phyloP scores from a whole-genome alignment of 805 yeast genomes.

The Starmerella gropengiesseri region DNA sequence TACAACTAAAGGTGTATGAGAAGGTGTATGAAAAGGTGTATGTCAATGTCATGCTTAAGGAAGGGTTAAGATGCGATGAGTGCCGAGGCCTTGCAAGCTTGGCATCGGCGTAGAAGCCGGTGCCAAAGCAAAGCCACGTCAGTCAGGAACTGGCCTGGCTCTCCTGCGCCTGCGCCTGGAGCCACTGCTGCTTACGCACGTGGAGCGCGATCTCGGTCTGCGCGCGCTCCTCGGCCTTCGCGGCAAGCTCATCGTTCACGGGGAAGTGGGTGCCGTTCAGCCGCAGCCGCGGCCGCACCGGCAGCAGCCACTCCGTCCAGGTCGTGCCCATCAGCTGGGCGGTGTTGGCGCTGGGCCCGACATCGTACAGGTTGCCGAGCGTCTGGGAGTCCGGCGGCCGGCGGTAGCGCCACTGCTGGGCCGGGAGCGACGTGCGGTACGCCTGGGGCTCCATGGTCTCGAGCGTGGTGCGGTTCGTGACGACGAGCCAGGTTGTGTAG shows the following conservation, averaged over 20 bases:
- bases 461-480: slow-evolving; percentile 65
- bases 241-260: slow-evolving; percentile 25
- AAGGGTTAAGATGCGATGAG: too few relatives aligned
- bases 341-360: slow-evolving; percentile 60
- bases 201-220: slow-evolving; percentile 27
- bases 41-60: too few relatives aligned
- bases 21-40: too few relatives aligned
- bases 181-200: slow-evolving; percentile 15
- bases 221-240: slow-evolving; percentile 28
- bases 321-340: slow-evolving; percentile 57
- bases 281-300: slow-evolving; percentile 32
- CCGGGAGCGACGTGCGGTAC: slow-evolving; percentile 30
- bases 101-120: too few relatives aligned
- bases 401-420: slow-evolving; percentile 31
- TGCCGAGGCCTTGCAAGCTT: too few relatives aligned
- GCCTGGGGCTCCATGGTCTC: slow-evolving; percentile 43
- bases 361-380: slow-evolving; percentile 61
- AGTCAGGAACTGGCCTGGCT: too few relatives aligned
- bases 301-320: slow-evolving; percentile 62
- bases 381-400: slow-evolving; percentile 36
- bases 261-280: slow-evolving; percentile 34
- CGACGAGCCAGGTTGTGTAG: slow-evolving; percentile 45
- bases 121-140: too few relatives aligned
- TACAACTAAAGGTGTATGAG: too few relatives aligned
- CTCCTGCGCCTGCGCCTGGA: slow-evolving; percentile 1